Percentiles rank a stretch among this genome's conserved stretches.
Conservation (phyloP, 164 flowering plant genomes). For the Vitis amurensis region DNA sequence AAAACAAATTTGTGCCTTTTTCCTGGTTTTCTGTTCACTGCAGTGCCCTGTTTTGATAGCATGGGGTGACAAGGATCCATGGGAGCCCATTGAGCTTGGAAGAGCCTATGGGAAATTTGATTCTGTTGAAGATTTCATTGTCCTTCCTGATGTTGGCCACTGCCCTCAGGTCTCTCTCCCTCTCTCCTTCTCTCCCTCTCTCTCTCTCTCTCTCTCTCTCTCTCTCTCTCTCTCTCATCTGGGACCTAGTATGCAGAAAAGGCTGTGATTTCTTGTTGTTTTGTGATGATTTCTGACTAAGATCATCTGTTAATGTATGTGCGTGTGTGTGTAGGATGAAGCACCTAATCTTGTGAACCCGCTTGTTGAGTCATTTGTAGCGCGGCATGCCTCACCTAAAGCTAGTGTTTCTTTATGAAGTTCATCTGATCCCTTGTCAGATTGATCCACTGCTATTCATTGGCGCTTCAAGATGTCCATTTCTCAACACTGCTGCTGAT, state of each 20-base stretch:
- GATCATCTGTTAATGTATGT: background rate
- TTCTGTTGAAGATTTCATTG: slow-evolving; percentile 78
- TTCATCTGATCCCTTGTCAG: slow-evolving; percentile 11
- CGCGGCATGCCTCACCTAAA: slow-evolving; percentile 45
- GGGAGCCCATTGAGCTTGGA: slow-evolving; percentile 95
- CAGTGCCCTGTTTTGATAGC: slow-evolving; percentile 93
- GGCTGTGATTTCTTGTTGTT: no score
- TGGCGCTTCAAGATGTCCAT: background rate
- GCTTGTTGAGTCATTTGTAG: slow-evolving; percentile 76
- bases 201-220: slow-evolving; percentile 9
- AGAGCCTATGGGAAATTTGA: slow-evolving; percentile 66
- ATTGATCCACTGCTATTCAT: background rate
- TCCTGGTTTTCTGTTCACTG: slow-evolving; percentile 5
- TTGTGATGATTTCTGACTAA: background rate
- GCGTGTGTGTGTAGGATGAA: slow-evolving; percentile 61
- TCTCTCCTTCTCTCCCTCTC: slow-evolving; percentile 10
- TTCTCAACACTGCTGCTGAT: no score
- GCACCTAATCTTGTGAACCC: slow-evolving; percentile 94
- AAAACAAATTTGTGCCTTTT: background rate
- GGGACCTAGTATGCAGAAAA: no score
- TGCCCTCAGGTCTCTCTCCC: slow-evolving; percentile 86
- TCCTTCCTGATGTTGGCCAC: slow-evolving; percentile 88
- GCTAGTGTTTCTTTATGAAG: slow-evolving; percentile 5
- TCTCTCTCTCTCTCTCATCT: background rate
- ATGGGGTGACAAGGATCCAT: slow-evolving; percentile 99